Base-by-base conservation (phyloP, 2,329 filamentous ascomycete genomes). In the Botrytis sinoallii region DNA sequence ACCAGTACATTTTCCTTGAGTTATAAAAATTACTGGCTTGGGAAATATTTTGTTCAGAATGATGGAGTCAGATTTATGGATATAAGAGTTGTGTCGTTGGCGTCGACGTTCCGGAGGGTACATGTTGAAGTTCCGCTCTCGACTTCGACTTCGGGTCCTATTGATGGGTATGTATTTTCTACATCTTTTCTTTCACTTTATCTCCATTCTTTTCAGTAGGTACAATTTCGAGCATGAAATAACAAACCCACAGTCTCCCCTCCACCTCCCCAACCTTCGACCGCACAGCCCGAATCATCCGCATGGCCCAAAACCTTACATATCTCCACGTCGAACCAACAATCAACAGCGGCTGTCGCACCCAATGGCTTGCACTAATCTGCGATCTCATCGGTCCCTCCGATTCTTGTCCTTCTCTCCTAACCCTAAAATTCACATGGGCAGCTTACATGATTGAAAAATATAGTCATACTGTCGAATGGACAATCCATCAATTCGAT, bases 221-320 rank as follows among this genome's bases (percentile, higher is more conserved):
- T 20, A 6, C 18, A n/a, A 12, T 38, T 4, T 38, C 12, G 4
- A 3, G 44, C 32, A 32, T 32, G 12, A 5, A 55, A 46, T 67
- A n/a, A 67, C 46, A 55, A 7, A 20, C 5, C 1, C 6, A 29
- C 7, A 55, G 65, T n/a, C 18, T 5, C 2, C 42, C 22, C 7
- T 67, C 65, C 10, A 18, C 25, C 38, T n/a, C 65, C 12, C 65
- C 65, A 25, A 38, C 65, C 14, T 67, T 67, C 32, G 64, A 67
- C 32, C 65, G 65, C 14, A 52, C 65, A 20, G 32, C 65, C 22
- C 46, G 46, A 35, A 67, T 67, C 25, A 29, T 67, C 25, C 65
- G 44, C 18, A 67, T 67, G 65, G 65, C 65, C 7, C 65, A 67
- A 25, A 67, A 67, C 14, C 18, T 67, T 12, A 67, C 65, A 20